Evolutionary conservation across 2,329 filamentous ascomycete genomes (phyloP).

Genomic region (Ophiostoma triangulosporum): DNA sequence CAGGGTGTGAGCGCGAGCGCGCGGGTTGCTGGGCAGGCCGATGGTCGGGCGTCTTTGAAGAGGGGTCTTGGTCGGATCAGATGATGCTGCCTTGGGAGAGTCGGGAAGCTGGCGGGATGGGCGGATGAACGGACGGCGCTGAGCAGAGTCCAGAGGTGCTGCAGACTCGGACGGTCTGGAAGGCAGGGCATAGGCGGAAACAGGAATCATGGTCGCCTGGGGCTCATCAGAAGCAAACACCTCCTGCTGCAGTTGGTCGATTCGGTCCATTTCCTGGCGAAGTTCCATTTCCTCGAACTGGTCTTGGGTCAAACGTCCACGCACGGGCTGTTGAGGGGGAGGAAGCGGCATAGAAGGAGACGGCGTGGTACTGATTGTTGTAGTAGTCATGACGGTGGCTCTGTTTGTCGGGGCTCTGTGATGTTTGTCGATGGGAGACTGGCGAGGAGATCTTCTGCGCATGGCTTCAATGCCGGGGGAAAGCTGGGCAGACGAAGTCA

Average conservation of each 20-base stretch:
- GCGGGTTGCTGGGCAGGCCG: constrained; percentile 36
- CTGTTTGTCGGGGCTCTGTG: neutral
- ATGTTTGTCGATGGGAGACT: constrained; percentile 14
- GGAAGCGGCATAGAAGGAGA: constrained; percentile 7
- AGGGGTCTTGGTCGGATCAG: constrained; percentile 24
- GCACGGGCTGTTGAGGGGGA: neutral
- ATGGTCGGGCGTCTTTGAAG: constrained; percentile 31
- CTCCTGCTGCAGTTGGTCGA: constrained; percentile 2
- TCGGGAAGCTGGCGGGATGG: constrained; percentile 20
- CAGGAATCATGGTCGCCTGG: neutral
- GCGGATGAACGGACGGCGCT: constrained; percentile 16
- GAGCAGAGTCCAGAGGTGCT: neutral
- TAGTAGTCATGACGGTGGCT: neutral
- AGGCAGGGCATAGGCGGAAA: neutral
- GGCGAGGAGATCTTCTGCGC: constrained; percentile 37
- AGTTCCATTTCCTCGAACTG: neutral
- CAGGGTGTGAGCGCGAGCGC: constrained; percentile 22
- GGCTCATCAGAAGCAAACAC: neutral
- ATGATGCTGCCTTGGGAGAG: constrained; percentile 19
- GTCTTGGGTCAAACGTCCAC: neutral
- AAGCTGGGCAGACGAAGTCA: constrained; percentile 33
- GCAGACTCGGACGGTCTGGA: neutral
- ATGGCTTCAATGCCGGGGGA: constrained; percentile 38
- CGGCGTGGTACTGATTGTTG: neutral
- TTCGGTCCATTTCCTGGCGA: neutral